Conservation (phyloP, 169 alveolate species). For the Hepatocystis sp. region DNA sequence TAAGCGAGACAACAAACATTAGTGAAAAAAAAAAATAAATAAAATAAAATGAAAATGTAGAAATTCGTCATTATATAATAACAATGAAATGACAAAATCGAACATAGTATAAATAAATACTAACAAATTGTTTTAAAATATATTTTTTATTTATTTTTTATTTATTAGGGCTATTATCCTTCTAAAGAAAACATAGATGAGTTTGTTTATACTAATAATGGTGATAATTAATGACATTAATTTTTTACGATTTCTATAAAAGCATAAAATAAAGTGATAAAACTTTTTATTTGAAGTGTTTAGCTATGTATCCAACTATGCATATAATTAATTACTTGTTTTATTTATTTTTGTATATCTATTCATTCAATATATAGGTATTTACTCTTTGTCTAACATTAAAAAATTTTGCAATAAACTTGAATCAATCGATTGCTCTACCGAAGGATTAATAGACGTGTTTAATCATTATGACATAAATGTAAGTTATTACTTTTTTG, state of each 20-base stretch:
- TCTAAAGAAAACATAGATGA: constrained; percentile 63
- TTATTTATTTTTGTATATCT: background rate
- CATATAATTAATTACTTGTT: background rate
- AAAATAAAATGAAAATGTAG: background rate
- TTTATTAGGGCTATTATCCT: constrained; percentile 55
- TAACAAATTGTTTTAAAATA: background rate
- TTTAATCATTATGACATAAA: constrained; percentile 25
- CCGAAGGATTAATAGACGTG: constrained; percentile 35
- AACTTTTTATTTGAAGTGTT: background rate
- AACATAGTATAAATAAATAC: too few relatives aligned
- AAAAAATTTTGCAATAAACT: constrained; percentile 49
- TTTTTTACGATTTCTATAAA: too few relatives aligned
- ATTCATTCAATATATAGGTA: too few relatives aligned
- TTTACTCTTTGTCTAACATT: constrained; percentile 41
- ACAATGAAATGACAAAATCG: background rate
- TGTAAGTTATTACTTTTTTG: constrained; percentile 10
- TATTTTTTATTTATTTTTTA: constrained; percentile 5
- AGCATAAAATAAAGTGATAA: background rate
- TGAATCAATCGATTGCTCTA: constrained; percentile 1
- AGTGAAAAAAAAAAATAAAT: background rate
- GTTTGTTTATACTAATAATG: constrained; percentile 26
- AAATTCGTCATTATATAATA: too few relatives aligned
- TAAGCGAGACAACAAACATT: background rate
- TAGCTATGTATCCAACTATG: background rate
- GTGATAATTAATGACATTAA: constrained; percentile 1